Conservation (phyloP, 176 grass and related monocot genomes). For the Tillandsia leiboldiana region DNA sequence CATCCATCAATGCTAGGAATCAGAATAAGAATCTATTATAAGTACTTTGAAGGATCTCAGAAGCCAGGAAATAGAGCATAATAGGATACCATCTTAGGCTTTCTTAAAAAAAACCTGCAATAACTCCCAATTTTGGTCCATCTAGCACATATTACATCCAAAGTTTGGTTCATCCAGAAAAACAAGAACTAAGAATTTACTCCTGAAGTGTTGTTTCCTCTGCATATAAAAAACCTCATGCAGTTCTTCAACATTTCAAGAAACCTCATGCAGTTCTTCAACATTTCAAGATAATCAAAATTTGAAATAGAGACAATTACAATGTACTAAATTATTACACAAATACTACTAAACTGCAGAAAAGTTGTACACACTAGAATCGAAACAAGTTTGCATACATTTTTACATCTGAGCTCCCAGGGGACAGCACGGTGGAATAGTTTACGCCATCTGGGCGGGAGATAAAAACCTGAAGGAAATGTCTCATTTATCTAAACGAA, state of each 20-base stretch:
- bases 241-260: conserved; percentile 21
- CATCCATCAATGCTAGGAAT: neutral
- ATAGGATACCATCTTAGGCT: too few relatives aligned
- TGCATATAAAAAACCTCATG: conserved; percentile 59
- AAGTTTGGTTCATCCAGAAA: too few relatives aligned
- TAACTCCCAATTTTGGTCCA: too few relatives aligned
- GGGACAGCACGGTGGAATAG: conserved; percentile 74
- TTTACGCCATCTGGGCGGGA: conserved; percentile 61
- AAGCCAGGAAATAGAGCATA: too few relatives aligned
- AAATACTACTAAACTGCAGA: neutral
- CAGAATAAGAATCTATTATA: too few relatives aligned
- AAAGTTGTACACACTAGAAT: neutral
- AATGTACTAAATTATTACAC: too few relatives aligned
- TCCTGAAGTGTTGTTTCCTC: conserved; percentile 76
- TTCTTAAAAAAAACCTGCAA: too few relatives aligned
- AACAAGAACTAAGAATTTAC: conserved; percentile 2
- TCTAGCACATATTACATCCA: too few relatives aligned
- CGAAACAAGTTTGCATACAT: conserved; percentile 43
- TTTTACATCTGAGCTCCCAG: conserved; percentile 46
- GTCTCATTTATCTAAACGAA: neutral
- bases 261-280: conserved; percentile 26
- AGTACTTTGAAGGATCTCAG: too few relatives aligned
- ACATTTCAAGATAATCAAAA: conserved; percentile 16
- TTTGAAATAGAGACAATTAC: neutral
- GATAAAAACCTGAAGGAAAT: conserved; percentile 51